Percentiles rank a stretch among this genome's conserved stretches.
phyloP scores from a whole-genome alignment of 1,139 yeast genomes.

The Eremothecium gossypii region DNA sequence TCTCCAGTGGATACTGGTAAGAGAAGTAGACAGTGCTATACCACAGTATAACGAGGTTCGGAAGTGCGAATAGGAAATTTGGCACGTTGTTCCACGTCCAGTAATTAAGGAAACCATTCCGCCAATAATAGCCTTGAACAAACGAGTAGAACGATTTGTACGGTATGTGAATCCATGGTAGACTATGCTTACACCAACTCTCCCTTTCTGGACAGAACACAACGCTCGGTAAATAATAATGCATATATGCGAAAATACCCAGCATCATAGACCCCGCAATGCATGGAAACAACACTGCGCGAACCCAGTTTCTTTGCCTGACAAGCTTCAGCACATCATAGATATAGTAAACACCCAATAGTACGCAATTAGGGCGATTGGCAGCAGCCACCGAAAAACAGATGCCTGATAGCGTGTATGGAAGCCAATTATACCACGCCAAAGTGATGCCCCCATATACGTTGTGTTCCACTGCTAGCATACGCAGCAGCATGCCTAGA shows the following conservation, averaged over 20 bases:
- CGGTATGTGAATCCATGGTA: slow-evolving; percentile 31
- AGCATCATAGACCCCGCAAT: slow-evolving; percentile 50
- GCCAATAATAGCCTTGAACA: slow-evolving; percentile 81
- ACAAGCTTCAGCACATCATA: slow-evolving; percentile 41
- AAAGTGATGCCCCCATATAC: slow-evolving; percentile 12
- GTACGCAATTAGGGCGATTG: slow-evolving; percentile 65
- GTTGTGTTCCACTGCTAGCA: slow-evolving; percentile 22
- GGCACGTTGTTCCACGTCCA: slow-evolving; percentile 80
- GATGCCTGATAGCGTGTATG: slow-evolving; percentile 43
- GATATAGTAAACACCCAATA: slow-evolving; percentile 61
- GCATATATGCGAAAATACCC: slow-evolving; percentile 37
- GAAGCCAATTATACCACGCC: slow-evolving; percentile 12
- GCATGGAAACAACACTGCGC: slow-evolving; percentile 31
- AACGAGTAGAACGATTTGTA: slow-evolving; percentile 53
- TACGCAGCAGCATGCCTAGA: slow-evolving; percentile 47
- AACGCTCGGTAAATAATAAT: slow-evolving; percentile 42
- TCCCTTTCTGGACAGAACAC: slow-evolving; percentile 62
- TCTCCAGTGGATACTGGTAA: slow-evolving; percentile 16
- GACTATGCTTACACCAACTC: slow-evolving; percentile 57
- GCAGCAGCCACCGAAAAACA: slow-evolving; percentile 49
- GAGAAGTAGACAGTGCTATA: slow-evolving; percentile 29
- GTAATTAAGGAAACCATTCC: slow-evolving; percentile 66
- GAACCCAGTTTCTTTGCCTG: slow-evolving; percentile 9
- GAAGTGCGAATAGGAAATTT: slow-evolving; percentile 70
- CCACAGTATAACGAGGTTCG: slow-evolving; percentile 42